Evolutionary conservation across 345 rosid species (phyloP).

Genomic region (Moricandia arvensis): DNA sequence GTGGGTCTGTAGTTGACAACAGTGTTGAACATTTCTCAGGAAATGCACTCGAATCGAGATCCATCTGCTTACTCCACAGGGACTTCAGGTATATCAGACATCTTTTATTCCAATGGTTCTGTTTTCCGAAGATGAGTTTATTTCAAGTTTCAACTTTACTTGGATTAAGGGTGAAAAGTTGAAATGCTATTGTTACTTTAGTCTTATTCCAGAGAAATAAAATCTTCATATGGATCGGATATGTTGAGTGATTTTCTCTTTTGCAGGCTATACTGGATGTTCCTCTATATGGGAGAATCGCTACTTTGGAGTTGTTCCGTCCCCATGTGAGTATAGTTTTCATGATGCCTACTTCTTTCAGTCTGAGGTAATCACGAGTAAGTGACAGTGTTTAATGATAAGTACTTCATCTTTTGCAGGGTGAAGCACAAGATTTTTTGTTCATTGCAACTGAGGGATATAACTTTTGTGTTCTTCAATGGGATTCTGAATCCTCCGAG

Average conservation of each 20-base stretch:
- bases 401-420: conserved; percentile 47
- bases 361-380: conserved; percentile 11
- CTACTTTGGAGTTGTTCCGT: conserved; percentile 84
- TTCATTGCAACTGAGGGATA: conserved; percentile 89
- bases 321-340: conserved; percentile 70
- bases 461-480: conserved; percentile 89
- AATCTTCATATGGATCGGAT: not conserved
- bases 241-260: conserved; percentile 14
- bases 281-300: conserved; percentile 93
- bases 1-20: conserved; percentile 2
- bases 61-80: conserved; percentile 72
- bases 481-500: conserved; percentile 81
- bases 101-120: not conserved
- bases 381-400: conserved; percentile 14
- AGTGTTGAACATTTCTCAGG: conserved; percentile 43
- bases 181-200: not conserved
- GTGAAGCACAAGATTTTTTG: conserved; percentile 86
- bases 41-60: conserved; percentile 93
- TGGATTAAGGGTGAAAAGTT: too few species aligned
- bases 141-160: not conserved
- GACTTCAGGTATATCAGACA: conserved; percentile 60
- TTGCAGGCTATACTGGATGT: conserved; percentile 87
- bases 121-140: not conserved
- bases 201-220: not conserved
- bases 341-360: not conserved